phyloP scores from a whole-genome alignment of 129 eudicot species.

The Apium graveolens region DNA sequence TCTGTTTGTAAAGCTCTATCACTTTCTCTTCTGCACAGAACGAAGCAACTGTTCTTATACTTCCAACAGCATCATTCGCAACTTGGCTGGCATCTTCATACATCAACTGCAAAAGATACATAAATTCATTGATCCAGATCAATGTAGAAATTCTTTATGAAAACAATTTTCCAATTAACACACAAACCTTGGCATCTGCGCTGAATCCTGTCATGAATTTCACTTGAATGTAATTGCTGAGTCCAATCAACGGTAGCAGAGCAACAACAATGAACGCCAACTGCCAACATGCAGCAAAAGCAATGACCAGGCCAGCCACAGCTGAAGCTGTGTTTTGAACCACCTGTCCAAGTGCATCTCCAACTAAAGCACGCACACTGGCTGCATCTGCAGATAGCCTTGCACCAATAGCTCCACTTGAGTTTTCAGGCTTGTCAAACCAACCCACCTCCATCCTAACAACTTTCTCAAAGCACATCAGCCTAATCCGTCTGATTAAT shows the following conservation, averaged over 20 bases:
- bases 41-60: no score
- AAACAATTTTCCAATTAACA: no score
- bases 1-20: no score
- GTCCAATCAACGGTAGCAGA: slow-evolving; percentile 54
- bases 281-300: slow-evolving; percentile 76
- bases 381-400: slow-evolving; percentile 79
- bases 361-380: slow-evolving; percentile 61
- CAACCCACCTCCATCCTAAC: slow-evolving; percentile 77
- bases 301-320: slow-evolving; percentile 49
- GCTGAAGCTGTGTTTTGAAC: slow-evolving; percentile 55
- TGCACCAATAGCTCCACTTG: slow-evolving; percentile 78
- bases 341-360: slow-evolving; percentile 69
- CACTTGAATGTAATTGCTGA: slow-evolving; percentile 53
- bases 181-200: no score
- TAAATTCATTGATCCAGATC: no score
- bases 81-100: no score
- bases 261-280: slow-evolving; percentile 66
- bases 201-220: slow-evolving; percentile 10
- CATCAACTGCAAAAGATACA: no score
- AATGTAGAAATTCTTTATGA: no score
- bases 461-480: slow-evolving; percentile 65
- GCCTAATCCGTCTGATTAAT: slow-evolving; percentile 53
- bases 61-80: no score
- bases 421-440: slow-evolving; percentile 77
- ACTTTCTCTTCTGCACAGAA: no score